Evolutionary conservation across 1,284 basidiomycete genomes (phyloP).

Genomic region (Cryptococcus maquisensis): DNA sequence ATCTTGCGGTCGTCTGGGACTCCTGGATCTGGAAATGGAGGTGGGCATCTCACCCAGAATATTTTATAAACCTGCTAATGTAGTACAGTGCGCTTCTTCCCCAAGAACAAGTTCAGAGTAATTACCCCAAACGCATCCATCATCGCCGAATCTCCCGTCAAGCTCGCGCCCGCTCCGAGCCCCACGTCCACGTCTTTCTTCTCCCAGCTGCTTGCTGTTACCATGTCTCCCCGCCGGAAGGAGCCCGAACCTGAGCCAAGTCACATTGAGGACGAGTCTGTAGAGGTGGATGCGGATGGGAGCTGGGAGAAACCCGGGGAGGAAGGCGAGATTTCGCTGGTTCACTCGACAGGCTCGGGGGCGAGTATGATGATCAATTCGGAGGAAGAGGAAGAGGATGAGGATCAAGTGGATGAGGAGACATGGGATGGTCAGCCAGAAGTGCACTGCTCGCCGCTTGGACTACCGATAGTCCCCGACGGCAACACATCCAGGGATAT

Average conservation of each 20-base stretch:
- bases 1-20: conserved; percentile 33
- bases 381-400: conserved; percentile 9
- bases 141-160: conserved; percentile 5
- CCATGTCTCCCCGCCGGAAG: conserved; percentile 23
- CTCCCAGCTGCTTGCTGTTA: conserved; percentile 32
- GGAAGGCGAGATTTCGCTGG: conserved; percentile 37
- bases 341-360: conserved; percentile 21
- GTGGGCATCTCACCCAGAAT: conserved; percentile 12
- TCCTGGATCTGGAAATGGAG: conserved; percentile 41
- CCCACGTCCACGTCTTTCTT: conserved; percentile 30
- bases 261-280: background rate
- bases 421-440: conserved; percentile 32
- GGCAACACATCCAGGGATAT: conserved; percentile 14
- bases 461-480: conserved; percentile 11
- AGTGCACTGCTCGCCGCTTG: conserved; percentile 28
- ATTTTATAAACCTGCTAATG: background rate
- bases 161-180: conserved; percentile 11
- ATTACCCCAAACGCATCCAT: conserved; percentile 36
- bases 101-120: conserved; percentile 38
- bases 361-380: conserved; percentile 4
- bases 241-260: conserved; percentile 1
- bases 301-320: conserved; percentile 39
- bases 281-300: conserved; percentile 16
- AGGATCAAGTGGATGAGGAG: conserved; percentile 15
- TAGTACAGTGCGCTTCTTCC: conserved; percentile 38